phyloP scores from a whole-genome alignment of 208 protist genomes.

The Ichthyophonus hoferi region DNA sequence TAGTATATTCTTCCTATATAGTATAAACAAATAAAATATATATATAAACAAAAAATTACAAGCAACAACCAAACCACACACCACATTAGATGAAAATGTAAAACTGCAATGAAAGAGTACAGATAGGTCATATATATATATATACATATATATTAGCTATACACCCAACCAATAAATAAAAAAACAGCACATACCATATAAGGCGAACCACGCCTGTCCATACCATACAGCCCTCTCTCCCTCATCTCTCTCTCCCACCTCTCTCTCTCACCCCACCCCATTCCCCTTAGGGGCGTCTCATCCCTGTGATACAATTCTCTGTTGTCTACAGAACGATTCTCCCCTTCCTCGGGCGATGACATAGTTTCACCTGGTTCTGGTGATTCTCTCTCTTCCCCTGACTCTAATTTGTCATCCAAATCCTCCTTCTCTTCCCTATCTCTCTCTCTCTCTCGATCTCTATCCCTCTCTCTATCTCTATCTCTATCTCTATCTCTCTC shows the following conservation, averaged over 20 bases:
- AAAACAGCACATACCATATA: neutral
- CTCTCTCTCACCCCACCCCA: neutral
- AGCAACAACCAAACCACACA: neutral
- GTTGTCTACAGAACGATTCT: neutral
- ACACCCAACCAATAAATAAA: neutral
- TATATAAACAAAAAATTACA: neutral
- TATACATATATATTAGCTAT: neutral
- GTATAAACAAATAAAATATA: no score
- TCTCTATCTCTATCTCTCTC: no score
- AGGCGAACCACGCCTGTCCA: neutral
- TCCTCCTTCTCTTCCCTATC: no score
- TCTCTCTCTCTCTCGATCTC: no score
- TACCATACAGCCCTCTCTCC: neutral
- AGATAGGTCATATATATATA: neutral
- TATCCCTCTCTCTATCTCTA: no score
- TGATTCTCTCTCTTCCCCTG: no score
- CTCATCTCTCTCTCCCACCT: neutral
- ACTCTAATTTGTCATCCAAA: no score
- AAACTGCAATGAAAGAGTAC: no score
- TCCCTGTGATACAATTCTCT: neutral
- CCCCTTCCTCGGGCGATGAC: neutral
- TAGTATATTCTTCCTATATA: no score
- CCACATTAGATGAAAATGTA: no score
- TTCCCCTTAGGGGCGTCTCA: neutral
- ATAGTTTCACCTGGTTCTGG: neutral